These are phyloP conservation scores for Magnolia changhungtana DNA, from an alignment of 164 flowering plant genomes.

Conservation along the genomic window DNA sequence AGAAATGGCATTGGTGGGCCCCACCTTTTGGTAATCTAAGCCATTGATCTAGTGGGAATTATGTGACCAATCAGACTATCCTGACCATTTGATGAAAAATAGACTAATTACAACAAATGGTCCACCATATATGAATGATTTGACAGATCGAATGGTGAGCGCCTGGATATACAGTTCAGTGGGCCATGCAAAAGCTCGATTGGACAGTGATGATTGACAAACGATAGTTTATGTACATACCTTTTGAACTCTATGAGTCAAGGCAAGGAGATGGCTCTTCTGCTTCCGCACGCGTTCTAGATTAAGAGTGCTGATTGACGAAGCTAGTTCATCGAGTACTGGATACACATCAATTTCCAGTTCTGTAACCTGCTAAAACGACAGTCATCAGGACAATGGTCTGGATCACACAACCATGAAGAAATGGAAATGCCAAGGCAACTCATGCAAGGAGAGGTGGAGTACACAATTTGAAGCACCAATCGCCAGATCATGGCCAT, in stretches of 20 bases:
- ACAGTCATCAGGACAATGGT: not conserved
- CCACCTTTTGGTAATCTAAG: not conserved
- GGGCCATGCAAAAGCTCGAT: conserved; percentile 8
- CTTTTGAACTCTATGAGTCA: conserved; percentile 96
- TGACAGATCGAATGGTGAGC: not conserved
- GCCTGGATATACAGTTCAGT: not conserved
- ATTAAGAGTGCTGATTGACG: conserved; percentile 81
- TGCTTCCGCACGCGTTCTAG: conserved; percentile 88
- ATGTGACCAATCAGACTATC: not conserved
- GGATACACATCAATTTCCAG: conserved; percentile 86
- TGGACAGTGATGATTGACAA: not conserved
- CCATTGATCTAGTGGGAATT: not conserved
- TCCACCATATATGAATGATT: not conserved
- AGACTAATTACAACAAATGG: not conserved
- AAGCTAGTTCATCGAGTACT: conserved; percentile 79
- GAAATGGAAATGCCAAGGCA: not conserved
- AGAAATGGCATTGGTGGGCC: not conserved
- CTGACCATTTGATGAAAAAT: not conserved
- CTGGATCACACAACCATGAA: not conserved
- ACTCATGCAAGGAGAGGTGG: not conserved
- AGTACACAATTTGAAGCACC: not conserved
- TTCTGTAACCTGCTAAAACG: conserved; percentile 55
- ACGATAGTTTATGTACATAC: conserved; percentile 25
- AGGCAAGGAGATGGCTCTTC: conserved; percentile 86
- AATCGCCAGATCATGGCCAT: not conserved